phyloP scores from a whole-genome alignment of 2,329 filamentous ascomycete species.

The Coniella vitis region DNA sequence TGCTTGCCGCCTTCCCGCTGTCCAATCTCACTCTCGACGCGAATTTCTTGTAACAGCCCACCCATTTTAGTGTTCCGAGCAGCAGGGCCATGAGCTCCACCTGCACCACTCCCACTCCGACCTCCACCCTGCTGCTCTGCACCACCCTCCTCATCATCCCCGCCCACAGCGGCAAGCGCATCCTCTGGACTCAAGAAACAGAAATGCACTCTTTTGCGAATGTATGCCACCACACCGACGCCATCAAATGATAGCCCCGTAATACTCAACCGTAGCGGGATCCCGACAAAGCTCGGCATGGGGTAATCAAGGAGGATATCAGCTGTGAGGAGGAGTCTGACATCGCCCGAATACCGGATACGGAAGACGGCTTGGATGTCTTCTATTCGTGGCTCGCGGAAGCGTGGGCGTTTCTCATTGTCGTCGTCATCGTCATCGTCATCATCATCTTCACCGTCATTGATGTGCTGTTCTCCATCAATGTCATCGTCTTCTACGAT shows the following conservation, averaged over 20 bases:
- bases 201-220: conserved; percentile 82
- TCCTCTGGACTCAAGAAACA: conserved; percentile 93
- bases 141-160: conserved; percentile 36
- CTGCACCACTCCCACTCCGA: conserved; percentile 3
- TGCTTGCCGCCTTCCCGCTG: conserved; percentile 87
- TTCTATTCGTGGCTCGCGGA: conserved; percentile 69
- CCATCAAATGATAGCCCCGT: conserved; percentile 94
- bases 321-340: conserved; percentile 82
- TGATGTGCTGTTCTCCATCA: conserved; percentile 22
- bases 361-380: conserved; percentile 91
- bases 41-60: conserved; percentile 82
- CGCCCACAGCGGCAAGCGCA: conserved; percentile 63
- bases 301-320: conserved; percentile 96
- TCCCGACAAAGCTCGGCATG: conserved; percentile 95
- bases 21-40: conserved; percentile 95
- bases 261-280: conserved; percentile 89
- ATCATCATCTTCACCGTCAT: conserved; percentile 18
- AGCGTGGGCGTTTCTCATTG: conserved; percentile 26
- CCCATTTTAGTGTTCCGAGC: conserved; percentile 52
- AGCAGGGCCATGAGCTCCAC: not conserved
- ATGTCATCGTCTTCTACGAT: conserved; percentile 27
- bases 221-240: conserved; percentile 85
- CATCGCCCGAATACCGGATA: conserved; percentile 80
- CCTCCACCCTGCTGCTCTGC: conserved; percentile 12
- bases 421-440: conserved; percentile 19